Base-by-base conservation (phyloP, 75 land plant species). In the Pinus tabuliformis region DNA sequence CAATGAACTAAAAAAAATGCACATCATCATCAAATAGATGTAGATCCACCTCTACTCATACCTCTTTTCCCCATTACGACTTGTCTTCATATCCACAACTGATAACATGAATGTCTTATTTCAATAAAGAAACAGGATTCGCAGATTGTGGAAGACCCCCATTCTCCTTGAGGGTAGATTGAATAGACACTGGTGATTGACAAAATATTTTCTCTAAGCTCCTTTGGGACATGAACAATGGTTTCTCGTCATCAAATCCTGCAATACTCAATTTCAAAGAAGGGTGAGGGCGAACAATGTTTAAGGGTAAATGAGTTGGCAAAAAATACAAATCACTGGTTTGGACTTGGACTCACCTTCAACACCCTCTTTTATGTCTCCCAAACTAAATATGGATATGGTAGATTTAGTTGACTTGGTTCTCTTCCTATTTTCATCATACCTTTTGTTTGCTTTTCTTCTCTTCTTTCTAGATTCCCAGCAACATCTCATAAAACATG, bases 61-160 rank as follows among this genome's bases (percentile, higher is more conserved):
- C 98, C 98, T 96, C 99, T 84, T 96, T 96, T 20, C 99, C 99
- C 99, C 99, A 96, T 49, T 96, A 97, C 52, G 93, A 81, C 78
- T 96, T 96, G 81, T 96, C 99, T 77, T 96, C 99, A 58, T 96
- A 96, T 3, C 99, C 99, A 82, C 99, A 96, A 59, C 99, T 96
- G 77, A 96, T 96, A 21, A 96, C 99, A 86, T 96, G 99, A 63
- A 96, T 96, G 45, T 97, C 99, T 89, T 96, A 97, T 72, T 92
- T 94, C 58, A 96, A 78, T 22, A 94, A 84, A 56, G 90, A 83
- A 30, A 93, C 91, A 28, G 99, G 93, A 75, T 86, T 89, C 1
- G 95, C 87, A 4, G 93, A 81, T 24, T 86, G 91, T 18, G 94
- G 97, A 62, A 94, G 81, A 7, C 99, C 99, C 36, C 99, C 99